Conservation (phyloP, 2,329 filamentous ascomycete species). For the Chalara sp. region DNA sequence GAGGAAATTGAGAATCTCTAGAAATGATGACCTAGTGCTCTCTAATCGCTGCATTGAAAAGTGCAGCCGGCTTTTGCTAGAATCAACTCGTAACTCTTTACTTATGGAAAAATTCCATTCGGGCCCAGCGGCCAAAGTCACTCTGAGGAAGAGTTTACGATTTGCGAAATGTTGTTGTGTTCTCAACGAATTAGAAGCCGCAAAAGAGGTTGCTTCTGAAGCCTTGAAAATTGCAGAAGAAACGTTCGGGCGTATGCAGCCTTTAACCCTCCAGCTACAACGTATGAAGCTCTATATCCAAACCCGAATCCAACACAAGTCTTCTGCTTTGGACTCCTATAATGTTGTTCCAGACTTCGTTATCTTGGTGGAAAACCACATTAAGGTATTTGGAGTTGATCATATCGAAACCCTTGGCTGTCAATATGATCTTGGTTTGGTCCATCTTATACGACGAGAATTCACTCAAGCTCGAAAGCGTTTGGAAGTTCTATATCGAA, state of each 20-base stretch:
- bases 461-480: not conserved
- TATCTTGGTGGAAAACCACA: not conserved
- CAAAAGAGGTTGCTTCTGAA: not conserved
- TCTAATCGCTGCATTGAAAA: conserved; percentile 2
- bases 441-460: not conserved
- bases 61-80: conserved; percentile 2
- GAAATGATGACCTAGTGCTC: not conserved
- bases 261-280: not conserved
- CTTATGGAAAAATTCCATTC: conserved; percentile 2
- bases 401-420: not conserved
- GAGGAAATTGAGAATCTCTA: not conserved
- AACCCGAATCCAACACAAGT: not conserved
- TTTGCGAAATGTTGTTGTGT: not conserved
- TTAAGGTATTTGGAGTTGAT: conserved; percentile 1
- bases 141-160: not conserved
- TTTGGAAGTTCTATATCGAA: not conserved
- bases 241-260: not conserved
- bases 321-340: not conserved
- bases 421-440: not conserved
- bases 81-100: conserved; percentile 2
- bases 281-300: not conserved
- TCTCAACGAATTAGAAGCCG: not conserved
- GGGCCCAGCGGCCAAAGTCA: not conserved
- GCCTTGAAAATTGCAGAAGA: not conserved
- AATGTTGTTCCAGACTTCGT: not conserved